phyloP scores from a whole-genome alignment of 495 filamentous ascomycete genomes.

The Aspergillus wentii region DNA sequence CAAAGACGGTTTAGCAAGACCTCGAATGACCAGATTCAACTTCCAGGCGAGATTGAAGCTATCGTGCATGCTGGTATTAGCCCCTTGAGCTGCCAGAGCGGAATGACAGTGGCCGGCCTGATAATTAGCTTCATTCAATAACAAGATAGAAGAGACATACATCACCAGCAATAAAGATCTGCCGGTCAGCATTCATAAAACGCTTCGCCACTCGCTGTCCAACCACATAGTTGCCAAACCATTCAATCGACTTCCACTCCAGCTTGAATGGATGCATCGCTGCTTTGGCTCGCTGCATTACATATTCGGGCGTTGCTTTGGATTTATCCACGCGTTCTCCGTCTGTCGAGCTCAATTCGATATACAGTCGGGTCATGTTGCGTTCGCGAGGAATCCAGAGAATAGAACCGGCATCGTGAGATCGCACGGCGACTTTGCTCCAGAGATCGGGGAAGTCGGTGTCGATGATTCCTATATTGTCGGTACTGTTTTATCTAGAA shows the following conservation, averaged over 20 bases:
- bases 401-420: constrained; percentile 63
- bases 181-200: constrained; percentile 57
- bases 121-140: neutral
- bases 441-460: constrained; percentile 76
- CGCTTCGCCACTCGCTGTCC: constrained; percentile 69
- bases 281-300: constrained; percentile 59
- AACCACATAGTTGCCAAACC: constrained; percentile 59
- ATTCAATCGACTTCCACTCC: constrained; percentile 58
- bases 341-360: constrained; percentile 67
- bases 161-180: constrained; percentile 79
- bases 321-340: constrained; percentile 55
- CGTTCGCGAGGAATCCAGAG: constrained; percentile 73
- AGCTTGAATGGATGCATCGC: constrained; percentile 64
- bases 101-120: constrained; percentile 67
- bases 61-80: constrained; percentile 83
- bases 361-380: constrained; percentile 71
- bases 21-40: constrained; percentile 62
- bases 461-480: constrained; percentile 57
- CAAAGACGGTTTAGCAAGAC: constrained; percentile 50
- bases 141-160: constrained; percentile 37
- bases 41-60: constrained; percentile 82
- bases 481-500: no score
- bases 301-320: constrained; percentile 61
- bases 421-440: constrained; percentile 64
- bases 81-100: constrained; percentile 85